Evolutionary conservation across 768 basidiomycete species (phyloP), one percentile per base, ranked within the genome.

Genomic region (Boletus subcaerulescens): DNA sequence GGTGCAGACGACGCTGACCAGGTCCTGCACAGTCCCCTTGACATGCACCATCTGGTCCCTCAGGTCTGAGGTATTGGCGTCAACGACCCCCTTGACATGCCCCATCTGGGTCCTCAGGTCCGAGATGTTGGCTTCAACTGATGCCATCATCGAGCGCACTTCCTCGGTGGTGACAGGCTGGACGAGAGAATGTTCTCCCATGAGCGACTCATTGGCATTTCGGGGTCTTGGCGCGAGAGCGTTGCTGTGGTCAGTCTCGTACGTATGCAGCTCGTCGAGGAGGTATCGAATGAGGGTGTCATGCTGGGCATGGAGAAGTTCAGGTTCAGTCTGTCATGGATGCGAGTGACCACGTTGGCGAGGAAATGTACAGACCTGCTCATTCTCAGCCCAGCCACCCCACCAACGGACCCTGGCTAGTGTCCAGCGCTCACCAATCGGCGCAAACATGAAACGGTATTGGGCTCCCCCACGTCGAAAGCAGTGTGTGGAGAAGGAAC

Each of bases 351-450:
- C 15, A 7, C 13, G 1, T 22, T 11, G 15, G 42, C 15, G 7
- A 43, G 9, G 15, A 26, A 26, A 6, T 41, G 40, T 26, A 26
- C 26, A 26, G 4, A 75, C 75, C 47, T 72, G 65, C 53, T 77
- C 74, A 0, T 68, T 64, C 24, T 60, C 59, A 15, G 74, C 74
- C 76, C 75, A 76, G 12, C 74, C 74, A 0, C 75, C 77, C 75
- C 77, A 78, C 76, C 75, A 77, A 7, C 61, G 62, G 5, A 36
- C 22, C 22, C 4, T 36, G 5, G 15, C 35, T 18, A 78, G 55
- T 0, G 71, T 64, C 76, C 77, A 79, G 4, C 67, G 59, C 41
- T 71, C 48, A 0, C 69, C 66, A 5, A 71, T 15, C 0, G 71
- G 75, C 2, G 74, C 73, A 53, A 60, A 70, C 63, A 76, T 76